Base-by-base conservation (phyloP, 345 rosid species). In the Mangifera indica region DNA sequence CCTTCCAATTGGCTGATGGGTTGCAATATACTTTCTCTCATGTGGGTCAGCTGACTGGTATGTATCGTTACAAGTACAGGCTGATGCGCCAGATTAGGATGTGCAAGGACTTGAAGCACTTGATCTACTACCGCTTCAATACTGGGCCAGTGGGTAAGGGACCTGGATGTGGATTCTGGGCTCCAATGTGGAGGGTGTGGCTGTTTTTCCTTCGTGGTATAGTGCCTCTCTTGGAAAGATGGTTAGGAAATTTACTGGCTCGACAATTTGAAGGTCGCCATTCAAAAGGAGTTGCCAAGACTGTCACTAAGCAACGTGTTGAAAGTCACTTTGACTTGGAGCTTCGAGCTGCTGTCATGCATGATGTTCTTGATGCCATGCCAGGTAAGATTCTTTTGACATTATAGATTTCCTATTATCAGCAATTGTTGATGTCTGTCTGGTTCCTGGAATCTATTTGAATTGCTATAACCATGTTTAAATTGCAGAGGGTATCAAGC, bases 101-200 rank as follows among this genome's bases (percentile, higher is more conserved):
- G 98, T 94, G 98, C 82, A 94, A 94, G 78, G 98, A 94, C 80
- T 78, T 94, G 78, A 94, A 94, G 81, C 98, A 93, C 80, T 82
- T 95, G 78, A 93, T 87, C 74, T 95, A 95, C 74, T 95, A 95
- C 79, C 96, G 99, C 42, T 95, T 95, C 83, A 95, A 95, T 77
- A 95, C 98, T 56, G 98, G 98, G 5, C 98, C 98, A 8, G 98
- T 94, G 60, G 98, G 98, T 45, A 94, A 94, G 76, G 98, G 98
- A 49, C 98, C 98, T 78, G 98, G 98, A 34, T 93, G 99, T 86
- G 99, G 99, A 29, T 85, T 95, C 69, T 95, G 99, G 99, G 98
- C 99, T 8, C 95, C 99, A 20, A 93, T 95, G 99, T 93, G 98
- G 98, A 85, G 98, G 78, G 98, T 94, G 4, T 94, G 98, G 98